phyloP scores from a whole-genome alignment of 1,284 basidiomycete species.

The Schizophyllum amplum region DNA sequence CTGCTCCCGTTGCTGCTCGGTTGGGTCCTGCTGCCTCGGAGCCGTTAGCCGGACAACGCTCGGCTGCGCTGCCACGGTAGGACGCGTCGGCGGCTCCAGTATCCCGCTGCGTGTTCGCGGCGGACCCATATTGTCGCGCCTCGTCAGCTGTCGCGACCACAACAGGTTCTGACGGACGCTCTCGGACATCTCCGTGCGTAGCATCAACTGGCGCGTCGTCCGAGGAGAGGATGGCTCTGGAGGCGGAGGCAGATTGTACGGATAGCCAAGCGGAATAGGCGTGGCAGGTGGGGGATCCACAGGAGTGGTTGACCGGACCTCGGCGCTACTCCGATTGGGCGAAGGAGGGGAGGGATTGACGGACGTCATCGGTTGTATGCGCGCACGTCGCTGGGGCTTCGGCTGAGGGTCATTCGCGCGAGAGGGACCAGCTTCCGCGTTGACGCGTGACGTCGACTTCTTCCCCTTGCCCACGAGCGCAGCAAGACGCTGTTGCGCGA shows the following conservation, averaged over 20 bases:
- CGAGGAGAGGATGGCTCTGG: constrained; percentile 73
- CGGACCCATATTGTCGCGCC: constrained; percentile 36
- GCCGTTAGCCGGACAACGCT: constrained; percentile 30
- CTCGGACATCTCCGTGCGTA: constrained; percentile 81
- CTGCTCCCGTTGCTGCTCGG: constrained; percentile 12
- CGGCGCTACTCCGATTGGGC: background rate
- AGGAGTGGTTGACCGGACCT: background rate
- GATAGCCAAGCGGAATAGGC: constrained; percentile 58
- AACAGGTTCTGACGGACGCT: constrained; percentile 75
- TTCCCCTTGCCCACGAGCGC: constrained; percentile 6
- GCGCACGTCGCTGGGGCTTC: background rate
- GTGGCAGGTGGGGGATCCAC: constrained; percentile 16
- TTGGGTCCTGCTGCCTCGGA: constrained; percentile 22
- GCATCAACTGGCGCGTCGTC: constrained; percentile 79
- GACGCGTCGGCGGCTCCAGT: constrained; percentile 31
- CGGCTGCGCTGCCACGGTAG: constrained; percentile 20
- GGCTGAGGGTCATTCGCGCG: background rate
- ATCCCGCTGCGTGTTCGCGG: constrained; percentile 23
- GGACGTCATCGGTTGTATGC: background rate
- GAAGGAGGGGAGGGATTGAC: background rate
- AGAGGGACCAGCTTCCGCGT: background rate
- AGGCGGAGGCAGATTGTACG: constrained; percentile 65
- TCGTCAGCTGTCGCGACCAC: constrained; percentile 75
- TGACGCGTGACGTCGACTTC: background rate
- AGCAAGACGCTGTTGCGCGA: constrained; percentile 9